Conservation (phyloP, 225 moss, liverwort and hornwort genomes). For the Climacium dendroides region DNA sequence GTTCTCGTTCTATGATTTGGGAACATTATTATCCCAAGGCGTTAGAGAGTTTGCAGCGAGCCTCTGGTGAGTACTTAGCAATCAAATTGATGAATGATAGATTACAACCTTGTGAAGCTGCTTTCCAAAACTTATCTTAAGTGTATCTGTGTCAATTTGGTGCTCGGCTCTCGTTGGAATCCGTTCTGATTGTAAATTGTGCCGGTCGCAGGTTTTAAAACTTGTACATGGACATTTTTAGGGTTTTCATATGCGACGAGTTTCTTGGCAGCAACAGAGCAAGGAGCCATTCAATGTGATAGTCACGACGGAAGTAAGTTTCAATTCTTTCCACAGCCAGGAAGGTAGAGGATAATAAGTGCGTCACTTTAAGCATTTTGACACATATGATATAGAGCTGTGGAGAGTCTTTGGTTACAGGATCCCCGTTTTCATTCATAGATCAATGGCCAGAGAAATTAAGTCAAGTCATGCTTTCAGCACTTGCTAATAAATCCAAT, state of each 20-base stretch:
- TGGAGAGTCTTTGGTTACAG: not conserved
- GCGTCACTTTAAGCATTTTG: not conserved
- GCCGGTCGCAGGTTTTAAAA: slow-evolving; percentile 1
- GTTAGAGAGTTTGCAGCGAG: slow-evolving; percentile 12
- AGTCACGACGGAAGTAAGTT: slow-evolving; percentile 4
- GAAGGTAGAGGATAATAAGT: not conserved
- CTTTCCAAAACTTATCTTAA: not conserved
- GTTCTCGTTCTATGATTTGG: not conserved
- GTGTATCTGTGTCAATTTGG: not conserved
- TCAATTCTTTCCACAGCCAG: not conserved
- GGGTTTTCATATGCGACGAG: slow-evolving; percentile 41
- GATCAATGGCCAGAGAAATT: not conserved
- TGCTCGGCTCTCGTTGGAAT: not conserved
- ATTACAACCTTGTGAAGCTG: not conserved
- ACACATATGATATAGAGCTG: not conserved
- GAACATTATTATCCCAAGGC: not conserved
- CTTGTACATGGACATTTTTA: slow-evolving; percentile 4
- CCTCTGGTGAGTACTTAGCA: slow-evolving; percentile 4
- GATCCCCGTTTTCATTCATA: not conserved
- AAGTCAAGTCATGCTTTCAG: not conserved
- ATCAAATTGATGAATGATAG: not conserved
- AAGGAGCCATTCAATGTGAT: slow-evolving; percentile 29
- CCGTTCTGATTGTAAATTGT: not conserved
- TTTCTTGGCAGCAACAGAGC: slow-evolving; percentile 16
- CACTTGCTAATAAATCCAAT: not conserved